Percentiles rank a stretch among this genome's conserved stretches.
phyloP scores from a whole-genome alignment of 805 yeast genomes.

The Saturnispora hagleri region DNA sequence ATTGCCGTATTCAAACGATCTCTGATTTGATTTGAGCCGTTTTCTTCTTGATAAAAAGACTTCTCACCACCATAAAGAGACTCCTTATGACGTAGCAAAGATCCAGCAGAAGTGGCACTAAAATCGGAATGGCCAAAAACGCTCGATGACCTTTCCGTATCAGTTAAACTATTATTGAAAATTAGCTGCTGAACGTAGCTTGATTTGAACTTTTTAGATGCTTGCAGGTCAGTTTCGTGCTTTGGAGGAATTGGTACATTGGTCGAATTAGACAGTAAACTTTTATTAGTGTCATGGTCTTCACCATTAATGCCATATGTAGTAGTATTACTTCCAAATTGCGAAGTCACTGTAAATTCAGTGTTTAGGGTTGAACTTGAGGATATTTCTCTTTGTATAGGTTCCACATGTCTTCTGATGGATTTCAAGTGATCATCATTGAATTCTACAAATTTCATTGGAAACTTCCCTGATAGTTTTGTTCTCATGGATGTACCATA shows the following conservation, averaged over 20 bases:
- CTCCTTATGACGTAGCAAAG: slow-evolving; percentile 61
- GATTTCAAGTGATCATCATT: background rate
- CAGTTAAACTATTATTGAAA: slow-evolving; percentile 21
- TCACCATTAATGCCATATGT: background rate
- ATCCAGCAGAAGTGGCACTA: slow-evolving; percentile 87
- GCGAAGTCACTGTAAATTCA: slow-evolving; percentile 7
- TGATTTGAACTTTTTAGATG: slow-evolving; percentile 12
- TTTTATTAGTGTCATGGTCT: background rate
- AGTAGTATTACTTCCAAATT: slow-evolving; percentile 1
- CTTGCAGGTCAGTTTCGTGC: slow-evolving; percentile 15
- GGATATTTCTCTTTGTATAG: slow-evolving; percentile 7
- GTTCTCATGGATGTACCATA: slow-evolving; percentile 75
- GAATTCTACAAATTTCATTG: slow-evolving; percentile 73
- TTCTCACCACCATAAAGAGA: background rate
- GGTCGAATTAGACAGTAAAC: background rate
- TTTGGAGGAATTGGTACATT: slow-evolving; percentile 30
- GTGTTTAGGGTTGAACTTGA: slow-evolving; percentile 10
- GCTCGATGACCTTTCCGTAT: slow-evolving; percentile 32
- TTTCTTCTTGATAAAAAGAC: slow-evolving; percentile 9
- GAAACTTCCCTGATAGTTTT: slow-evolving; percentile 77
- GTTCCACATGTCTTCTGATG: background rate
- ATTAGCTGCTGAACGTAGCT: slow-evolving; percentile 22
- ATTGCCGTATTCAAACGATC: slow-evolving; percentile 27
- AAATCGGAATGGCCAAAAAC: slow-evolving; percentile 55
- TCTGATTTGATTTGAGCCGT: slow-evolving; percentile 15